These are phyloP conservation scores for Lichtheimia corymbifera DNA, from an alignment of 371 early-diverging fungal genomes.

Conservation along the genomic window DNA sequence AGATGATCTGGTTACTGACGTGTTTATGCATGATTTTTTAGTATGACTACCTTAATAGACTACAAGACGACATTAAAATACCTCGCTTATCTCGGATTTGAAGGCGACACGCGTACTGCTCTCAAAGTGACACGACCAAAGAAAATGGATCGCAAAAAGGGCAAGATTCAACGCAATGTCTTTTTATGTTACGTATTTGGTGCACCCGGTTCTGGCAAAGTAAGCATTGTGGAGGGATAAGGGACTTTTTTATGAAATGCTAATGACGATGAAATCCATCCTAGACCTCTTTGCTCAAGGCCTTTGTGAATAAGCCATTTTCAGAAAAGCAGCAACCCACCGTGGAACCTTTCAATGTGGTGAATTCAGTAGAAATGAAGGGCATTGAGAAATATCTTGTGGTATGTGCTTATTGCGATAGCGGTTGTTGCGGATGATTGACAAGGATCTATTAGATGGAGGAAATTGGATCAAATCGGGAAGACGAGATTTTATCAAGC, in stretches of 20 bases:
- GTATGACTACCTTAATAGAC: conserved; percentile 94
- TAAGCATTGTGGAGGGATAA: conserved; percentile 19
- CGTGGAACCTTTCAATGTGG: conserved; percentile 74
- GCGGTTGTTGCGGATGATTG: no score
- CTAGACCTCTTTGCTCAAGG: conserved; percentile 79
- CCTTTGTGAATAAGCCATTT: conserved; percentile 85
- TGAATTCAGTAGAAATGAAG: conserved; percentile 93
- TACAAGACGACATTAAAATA: conserved; percentile 86
- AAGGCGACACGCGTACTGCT: conserved; percentile 76
- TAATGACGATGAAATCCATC: no score
- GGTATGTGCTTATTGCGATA: conserved; percentile 39
- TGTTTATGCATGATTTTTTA: conserved; percentile 19
- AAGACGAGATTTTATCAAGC: conserved; percentile 78
- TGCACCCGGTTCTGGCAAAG: conserved; percentile 92
- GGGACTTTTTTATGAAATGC: no score
- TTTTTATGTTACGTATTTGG: conserved; percentile 95
- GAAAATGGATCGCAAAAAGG: conserved; percentile 75
- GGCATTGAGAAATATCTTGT: conserved; percentile 93
- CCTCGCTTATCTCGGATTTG: conserved; percentile 93
- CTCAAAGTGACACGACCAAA: conserved; percentile 67
- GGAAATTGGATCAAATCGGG: conserved; percentile 81
- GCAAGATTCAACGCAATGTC: conserved; percentile 83
- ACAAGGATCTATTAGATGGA: conserved; percentile 66
- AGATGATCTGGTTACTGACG: not conserved
- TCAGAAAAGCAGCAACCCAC: conserved; percentile 76